Evolutionary conservation across 2,329 filamentous ascomycete species (phyloP), one percentile per base, ranked within the genome.

Genomic region (Clonostachys chloroleuca): DNA sequence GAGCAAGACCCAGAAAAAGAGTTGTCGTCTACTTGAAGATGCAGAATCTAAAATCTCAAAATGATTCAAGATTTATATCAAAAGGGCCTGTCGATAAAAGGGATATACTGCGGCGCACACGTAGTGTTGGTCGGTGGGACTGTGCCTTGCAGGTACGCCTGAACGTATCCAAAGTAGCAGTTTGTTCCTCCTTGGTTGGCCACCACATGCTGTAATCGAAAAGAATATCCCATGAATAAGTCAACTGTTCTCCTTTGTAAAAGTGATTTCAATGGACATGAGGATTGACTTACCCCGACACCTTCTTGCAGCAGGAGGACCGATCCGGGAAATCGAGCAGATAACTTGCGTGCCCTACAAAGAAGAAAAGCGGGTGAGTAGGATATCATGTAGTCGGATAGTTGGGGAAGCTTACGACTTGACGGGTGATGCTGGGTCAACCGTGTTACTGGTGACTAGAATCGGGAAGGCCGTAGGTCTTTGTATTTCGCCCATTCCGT

Each of bases 341-440:
- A 58, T 54, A 61, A 61, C 20, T 46, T 53, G 3, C 50, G 57
- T 14, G 61, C 61, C 30, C 61, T 64, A 40, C 4, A 44, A 51
- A 48, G 34, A 47, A 14, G 33, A 35, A 42, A 52, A 43, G 36
- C 49, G 12, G 48, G 42, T 54, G 47, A 53, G 43, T 34, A 43
- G 41, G 9, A 45, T 45, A 36, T 30, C 12, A 40, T 30, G 48
- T 46, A 9, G 18, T 5, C 2, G 49, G 20, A 40, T 1, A 40
- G 13, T 49, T 35, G 17, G 10, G 6, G 45, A 34, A 49, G 61
- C 58, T 1, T 61, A 64, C 62, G 55, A 64, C 47, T 12, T 59
- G 51, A 68, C 50, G 12, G 66, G 65, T 7, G 67, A 64, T n/a
- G 70, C 52, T 12, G 64, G 63, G 47, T 70, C 67, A 35, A 60